phyloP scores from a whole-genome alignment of 768 basidiomycete genomes.

The Hypholoma fasciculare region DNA sequence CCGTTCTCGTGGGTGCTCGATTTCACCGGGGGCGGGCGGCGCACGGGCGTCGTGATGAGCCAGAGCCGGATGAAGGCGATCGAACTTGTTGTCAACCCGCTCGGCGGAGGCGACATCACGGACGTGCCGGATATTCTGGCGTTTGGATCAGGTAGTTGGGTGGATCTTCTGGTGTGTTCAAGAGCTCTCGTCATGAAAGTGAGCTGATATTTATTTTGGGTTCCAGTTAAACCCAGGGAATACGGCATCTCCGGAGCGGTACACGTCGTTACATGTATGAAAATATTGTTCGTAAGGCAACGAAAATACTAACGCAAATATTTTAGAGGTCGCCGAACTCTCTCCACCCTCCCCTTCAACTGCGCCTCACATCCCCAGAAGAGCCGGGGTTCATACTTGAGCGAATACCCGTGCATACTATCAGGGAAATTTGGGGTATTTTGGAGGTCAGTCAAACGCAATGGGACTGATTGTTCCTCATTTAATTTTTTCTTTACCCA shows the following conservation, averaged over 20 bases:
- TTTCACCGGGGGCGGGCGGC: constrained; percentile 58
- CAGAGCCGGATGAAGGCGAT: constrained; percentile 76
- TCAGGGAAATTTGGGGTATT: constrained; percentile 75
- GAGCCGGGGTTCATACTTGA: constrained; percentile 79
- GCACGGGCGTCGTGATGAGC: constrained; percentile 65
- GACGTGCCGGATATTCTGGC: constrained; percentile 40
- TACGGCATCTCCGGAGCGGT: constrained; percentile 56
- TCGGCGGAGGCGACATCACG: constrained; percentile 42
- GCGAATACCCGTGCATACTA: constrained; percentile 65
- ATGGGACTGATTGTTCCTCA: neutral
- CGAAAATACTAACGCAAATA: neutral
- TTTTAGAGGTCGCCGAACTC: constrained; percentile 61
- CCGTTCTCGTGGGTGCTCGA: constrained; percentile 68
- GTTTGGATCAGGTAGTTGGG: constrained; percentile 59
- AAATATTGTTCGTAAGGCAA: neutral
- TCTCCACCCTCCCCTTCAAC: constrained; percentile 67
- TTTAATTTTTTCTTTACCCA: neutral
- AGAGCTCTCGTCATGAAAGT: neutral
- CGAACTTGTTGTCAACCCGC: constrained; percentile 59
- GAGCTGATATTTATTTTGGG: neutral
- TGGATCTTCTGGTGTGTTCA: constrained; percentile 58
- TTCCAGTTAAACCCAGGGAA: constrained; percentile 54
- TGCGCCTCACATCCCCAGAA: constrained; percentile 66
- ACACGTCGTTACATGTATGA: constrained; percentile 67
- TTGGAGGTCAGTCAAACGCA: constrained; percentile 53